Evolutionary conservation across 306 rosid genomes (phyloP).

Genomic region (Prunus mira): DNA sequence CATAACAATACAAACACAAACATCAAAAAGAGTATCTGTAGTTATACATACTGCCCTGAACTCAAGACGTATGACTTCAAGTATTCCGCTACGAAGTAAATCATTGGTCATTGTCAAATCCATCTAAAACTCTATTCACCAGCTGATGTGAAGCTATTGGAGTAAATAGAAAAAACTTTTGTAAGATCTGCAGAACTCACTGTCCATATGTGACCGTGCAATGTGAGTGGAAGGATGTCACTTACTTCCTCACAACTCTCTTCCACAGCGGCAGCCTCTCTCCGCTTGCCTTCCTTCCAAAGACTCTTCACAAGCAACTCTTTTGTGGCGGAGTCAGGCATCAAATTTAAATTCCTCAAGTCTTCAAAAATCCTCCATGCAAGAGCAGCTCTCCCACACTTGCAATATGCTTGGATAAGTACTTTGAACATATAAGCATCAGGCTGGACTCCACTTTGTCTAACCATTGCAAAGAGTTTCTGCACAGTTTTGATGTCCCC

Average conservation of each 20-base stretch:
- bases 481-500: conserved; percentile 71
- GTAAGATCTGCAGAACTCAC: conserved; percentile 68
- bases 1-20: neutral
- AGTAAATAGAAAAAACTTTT: conserved; percentile 54
- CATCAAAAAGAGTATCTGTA: neutral
- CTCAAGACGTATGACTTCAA: neutral
- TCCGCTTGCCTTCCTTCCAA: conserved; percentile 80
- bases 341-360: conserved; percentile 49
- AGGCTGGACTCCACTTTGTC: conserved; percentile 64
- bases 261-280: conserved; percentile 75
- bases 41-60: neutral
- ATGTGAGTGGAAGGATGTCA: conserved; percentile 46
- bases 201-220: conserved; percentile 70
- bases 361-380: conserved; percentile 79
- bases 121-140: conserved; percentile 29
- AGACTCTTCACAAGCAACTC: conserved; percentile 81
- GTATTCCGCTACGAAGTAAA: neutral
- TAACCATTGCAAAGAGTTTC: conserved; percentile 63
- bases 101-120: neutral
- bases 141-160: conserved; percentile 40
- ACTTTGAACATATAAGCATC: conserved; percentile 69
- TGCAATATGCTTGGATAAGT: conserved; percentile 76
- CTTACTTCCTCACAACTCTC: conserved; percentile 55
- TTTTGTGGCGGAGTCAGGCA: conserved; percentile 66
- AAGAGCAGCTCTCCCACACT: conserved; percentile 60